Conservation (phyloP, 1,284 basidiomycete genomes). For the Ustilago vetiveriae region DNA sequence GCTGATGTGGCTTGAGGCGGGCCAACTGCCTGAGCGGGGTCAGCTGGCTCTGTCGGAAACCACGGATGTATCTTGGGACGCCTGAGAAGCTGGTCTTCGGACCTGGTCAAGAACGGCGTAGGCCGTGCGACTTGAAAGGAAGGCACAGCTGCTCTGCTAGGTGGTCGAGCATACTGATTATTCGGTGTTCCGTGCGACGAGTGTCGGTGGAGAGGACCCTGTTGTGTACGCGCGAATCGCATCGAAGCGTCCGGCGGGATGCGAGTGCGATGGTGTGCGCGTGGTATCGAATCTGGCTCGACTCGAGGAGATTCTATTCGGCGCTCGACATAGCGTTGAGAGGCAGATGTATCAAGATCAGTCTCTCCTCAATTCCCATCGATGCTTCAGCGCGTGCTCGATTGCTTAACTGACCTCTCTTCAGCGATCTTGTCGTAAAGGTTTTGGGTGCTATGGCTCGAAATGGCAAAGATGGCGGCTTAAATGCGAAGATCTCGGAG, state of each 20-base stretch:
- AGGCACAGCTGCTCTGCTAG: neutral
- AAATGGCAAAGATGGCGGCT: conserved; percentile 15
- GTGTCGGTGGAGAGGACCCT: conserved; percentile 2
- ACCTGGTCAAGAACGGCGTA: conserved; percentile 1
- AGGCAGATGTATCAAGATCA: too few relatives aligned
- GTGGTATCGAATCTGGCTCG: neutral
- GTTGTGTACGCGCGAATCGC: neutral
- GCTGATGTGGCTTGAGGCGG: neutral
- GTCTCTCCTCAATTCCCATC: too few relatives aligned
- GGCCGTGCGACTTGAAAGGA: neutral
- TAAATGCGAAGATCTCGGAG: conserved; percentile 32
- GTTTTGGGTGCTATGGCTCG: conserved; percentile 6
- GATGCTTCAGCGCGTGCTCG: neutral
- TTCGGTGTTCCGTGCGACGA: neutral
- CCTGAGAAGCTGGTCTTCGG: conserved; percentile 1
- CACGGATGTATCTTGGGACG: neutral
- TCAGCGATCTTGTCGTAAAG: neutral
- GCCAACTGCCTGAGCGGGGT: neutral
- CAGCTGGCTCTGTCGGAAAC: neutral
- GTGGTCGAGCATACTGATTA: conserved; percentile 1
- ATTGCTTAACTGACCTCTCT: conserved; percentile 4
- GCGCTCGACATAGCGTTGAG: too few relatives aligned
- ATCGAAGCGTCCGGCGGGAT: neutral
- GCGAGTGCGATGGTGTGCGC: neutral
- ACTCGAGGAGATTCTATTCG: neutral